A percentile compares a stretch with the other conserved stretches of the same genome.
Evolutionary conservation across 148 eudicot genomes (phyloP).

Genomic region (Amaranthus cruentus): DNA sequence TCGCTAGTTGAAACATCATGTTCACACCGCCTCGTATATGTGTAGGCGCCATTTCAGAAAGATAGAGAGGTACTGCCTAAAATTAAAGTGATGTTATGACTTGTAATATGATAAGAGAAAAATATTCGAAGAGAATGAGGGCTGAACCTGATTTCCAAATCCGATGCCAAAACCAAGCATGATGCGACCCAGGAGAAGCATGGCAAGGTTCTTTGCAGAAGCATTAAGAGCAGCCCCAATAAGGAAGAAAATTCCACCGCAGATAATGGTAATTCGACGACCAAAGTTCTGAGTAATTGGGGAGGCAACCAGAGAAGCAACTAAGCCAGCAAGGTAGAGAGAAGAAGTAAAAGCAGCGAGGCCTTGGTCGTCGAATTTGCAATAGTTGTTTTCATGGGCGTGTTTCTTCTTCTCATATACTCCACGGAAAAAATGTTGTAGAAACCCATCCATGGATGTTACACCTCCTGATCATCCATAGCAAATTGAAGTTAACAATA

Average conservation of each 20-base stretch:
- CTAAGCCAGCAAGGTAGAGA: slow-evolving; percentile 75
- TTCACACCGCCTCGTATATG: slow-evolving; percentile 80
- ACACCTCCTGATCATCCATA: slow-evolving; percentile 53
- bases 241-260: slow-evolving; percentile 71
- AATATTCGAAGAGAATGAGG: background rate
- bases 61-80: slow-evolving; percentile 74
- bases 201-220: slow-evolving; percentile 53
- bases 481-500: background rate
- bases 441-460: slow-evolving; percentile 85
- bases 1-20: slow-evolving; percentile 90
- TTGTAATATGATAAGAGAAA: background rate
- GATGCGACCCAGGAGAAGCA: slow-evolving; percentile 79
- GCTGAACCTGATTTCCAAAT: slow-evolving; percentile 75
- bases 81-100: background rate
- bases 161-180: slow-evolving; percentile 96
- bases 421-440: slow-evolving; percentile 53
- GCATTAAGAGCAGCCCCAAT: slow-evolving; percentile 74
- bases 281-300: slow-evolving; percentile 62
- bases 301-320: slow-evolving; percentile 68
- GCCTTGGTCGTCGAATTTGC: slow-evolving; percentile 91
- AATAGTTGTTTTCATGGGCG: slow-evolving; percentile 72
- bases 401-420: slow-evolving; percentile 50
- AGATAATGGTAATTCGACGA: slow-evolving; percentile 59
- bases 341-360: slow-evolving; percentile 83
- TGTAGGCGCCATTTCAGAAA: slow-evolving; percentile 89